Conservation (phyloP, 108 stramenopile species). For the Bacterosira constricta region DNA sequence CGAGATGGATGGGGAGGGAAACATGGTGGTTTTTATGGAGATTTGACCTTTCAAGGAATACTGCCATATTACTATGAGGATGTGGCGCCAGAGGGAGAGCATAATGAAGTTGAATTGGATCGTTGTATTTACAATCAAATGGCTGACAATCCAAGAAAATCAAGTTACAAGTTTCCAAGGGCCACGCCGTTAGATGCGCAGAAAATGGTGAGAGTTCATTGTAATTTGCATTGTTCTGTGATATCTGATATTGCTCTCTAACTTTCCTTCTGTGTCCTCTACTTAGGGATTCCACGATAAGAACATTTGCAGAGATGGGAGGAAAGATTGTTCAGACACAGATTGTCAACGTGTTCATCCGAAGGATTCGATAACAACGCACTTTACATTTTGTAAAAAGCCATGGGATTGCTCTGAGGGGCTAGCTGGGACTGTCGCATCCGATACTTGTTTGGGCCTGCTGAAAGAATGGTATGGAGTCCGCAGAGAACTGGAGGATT, state of each 20-base stretch:
- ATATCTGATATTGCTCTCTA: neutral
- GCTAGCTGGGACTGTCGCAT: constrained; percentile 37
- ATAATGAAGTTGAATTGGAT: constrained; percentile 55
- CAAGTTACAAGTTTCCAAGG: constrained; percentile 37
- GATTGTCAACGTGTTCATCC: constrained; percentile 56
- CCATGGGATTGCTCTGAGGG: constrained; percentile 63
- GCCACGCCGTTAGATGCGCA: constrained; percentile 44
- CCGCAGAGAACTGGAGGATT: constrained; percentile 52
- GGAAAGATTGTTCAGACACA: constrained; percentile 51
- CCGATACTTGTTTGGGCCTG: constrained; percentile 37
- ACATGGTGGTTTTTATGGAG: constrained; percentile 82
- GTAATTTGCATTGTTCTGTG: neutral
- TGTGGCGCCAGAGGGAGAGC: constrained; percentile 35
- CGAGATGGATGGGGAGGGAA: constrained; percentile 68
- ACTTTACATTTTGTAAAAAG: constrained; percentile 74
- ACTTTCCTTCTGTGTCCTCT: neutral
- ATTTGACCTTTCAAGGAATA: constrained; percentile 73
- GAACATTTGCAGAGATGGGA: constrained; percentile 48
- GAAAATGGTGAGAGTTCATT: constrained; percentile 10
- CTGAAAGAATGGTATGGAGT: constrained; percentile 47
- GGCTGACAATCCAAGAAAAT: constrained; percentile 60
- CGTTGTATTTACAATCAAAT: constrained; percentile 70
- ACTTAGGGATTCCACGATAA: constrained; percentile 33
- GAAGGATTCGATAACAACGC: constrained; percentile 51
- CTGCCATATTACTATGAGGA: constrained; percentile 74